Percentiles rank a stretch among this genome's conserved stretches.
These are phyloP conservation scores for Solanum pinnatisectum DNA, from an alignment of 257 asterid species.

Conservation along the genomic window DNA sequence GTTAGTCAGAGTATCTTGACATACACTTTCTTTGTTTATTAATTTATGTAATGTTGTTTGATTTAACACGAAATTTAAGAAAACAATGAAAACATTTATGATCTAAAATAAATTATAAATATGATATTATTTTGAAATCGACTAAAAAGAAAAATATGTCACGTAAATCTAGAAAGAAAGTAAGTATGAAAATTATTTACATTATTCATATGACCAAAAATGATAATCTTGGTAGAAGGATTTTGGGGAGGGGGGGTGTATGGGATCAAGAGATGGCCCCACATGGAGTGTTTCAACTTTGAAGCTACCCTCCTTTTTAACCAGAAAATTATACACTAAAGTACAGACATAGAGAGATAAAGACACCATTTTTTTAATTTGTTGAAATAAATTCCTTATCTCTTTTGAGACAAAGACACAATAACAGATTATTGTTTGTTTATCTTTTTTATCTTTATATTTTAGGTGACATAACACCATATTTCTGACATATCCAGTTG, in stretches of 20 bases:
- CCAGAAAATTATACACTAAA: background rate
- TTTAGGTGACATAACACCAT: slow-evolving; percentile 5
- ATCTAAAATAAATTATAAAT: too few species aligned
- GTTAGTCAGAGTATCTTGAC: background rate
- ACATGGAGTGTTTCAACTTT: background rate
- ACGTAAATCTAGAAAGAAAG: too few species aligned
- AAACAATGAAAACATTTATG: too few species aligned
- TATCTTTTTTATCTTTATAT: slow-evolving; percentile 15
- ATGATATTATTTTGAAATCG: too few species aligned
- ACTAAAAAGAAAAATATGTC: too few species aligned
- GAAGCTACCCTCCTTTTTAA: background rate
- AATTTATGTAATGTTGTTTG: too few species aligned
- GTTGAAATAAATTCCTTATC: background rate
- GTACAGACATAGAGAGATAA: background rate
- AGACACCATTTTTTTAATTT: background rate
- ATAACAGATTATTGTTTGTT: slow-evolving; percentile 17
- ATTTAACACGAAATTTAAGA: too few species aligned
- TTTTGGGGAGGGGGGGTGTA: background rate
- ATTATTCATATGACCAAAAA: background rate
- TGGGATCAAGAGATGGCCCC: background rate
- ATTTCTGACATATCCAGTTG: slow-evolving; percentile 8
- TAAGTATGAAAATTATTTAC: background rate
- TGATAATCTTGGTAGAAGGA: background rate
- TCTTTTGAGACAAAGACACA: background rate
- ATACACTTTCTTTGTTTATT: too few species aligned